phyloP scores from a whole-genome alignment of 2,329 filamentous ascomycete species.

The Neurospora sp. region DNA sequence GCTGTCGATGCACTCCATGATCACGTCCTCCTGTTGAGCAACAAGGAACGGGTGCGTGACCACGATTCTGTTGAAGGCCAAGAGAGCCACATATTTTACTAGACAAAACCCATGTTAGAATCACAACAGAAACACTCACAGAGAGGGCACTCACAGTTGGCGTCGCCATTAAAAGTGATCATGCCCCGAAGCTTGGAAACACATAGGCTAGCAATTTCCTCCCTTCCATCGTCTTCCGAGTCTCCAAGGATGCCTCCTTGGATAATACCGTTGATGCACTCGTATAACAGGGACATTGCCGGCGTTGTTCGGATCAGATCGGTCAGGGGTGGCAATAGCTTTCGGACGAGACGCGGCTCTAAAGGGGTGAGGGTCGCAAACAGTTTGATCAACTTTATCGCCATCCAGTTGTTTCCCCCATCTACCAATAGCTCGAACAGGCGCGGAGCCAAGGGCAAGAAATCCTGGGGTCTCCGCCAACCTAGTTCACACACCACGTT shows the following conservation, averaged over 20 bases:
- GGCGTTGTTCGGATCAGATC: constrained; percentile 89
- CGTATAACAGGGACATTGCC: constrained; percentile 96
- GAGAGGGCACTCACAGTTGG: constrained; percentile 59
- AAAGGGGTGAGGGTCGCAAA: constrained; percentile 91
- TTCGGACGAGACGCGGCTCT: constrained; percentile 83
- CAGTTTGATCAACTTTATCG: constrained; percentile 96
- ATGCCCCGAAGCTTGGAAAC: constrained; percentile 89
- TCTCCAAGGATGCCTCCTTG: constrained; percentile 88
- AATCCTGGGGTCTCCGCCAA: constrained; percentile 88
- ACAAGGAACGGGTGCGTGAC: constrained; percentile 80
- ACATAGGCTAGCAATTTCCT: constrained; percentile 86
- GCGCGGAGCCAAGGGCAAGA: constrained; percentile 80
- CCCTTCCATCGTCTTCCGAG: constrained; percentile 70
- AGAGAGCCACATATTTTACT: constrained; percentile 95
- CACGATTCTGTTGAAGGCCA: constrained; percentile 94
- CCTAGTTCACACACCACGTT: constrained; percentile 96
- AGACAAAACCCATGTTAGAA: background rate
- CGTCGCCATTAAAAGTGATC: constrained; percentile 86
- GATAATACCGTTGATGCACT: constrained; percentile 97
- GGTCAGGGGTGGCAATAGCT: constrained; percentile 81
- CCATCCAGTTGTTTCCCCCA: constrained; percentile 98
- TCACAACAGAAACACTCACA: background rate
- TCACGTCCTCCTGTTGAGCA: constrained; percentile 87
- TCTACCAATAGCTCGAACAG: constrained; percentile 88
- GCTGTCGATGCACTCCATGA: constrained; percentile 92